A percentile compares a stretch with the other conserved stretches of the same genome.
phyloP scores from a whole-genome alignment of 768 basidiomycete species.

The Lactarius tabidus region DNA sequence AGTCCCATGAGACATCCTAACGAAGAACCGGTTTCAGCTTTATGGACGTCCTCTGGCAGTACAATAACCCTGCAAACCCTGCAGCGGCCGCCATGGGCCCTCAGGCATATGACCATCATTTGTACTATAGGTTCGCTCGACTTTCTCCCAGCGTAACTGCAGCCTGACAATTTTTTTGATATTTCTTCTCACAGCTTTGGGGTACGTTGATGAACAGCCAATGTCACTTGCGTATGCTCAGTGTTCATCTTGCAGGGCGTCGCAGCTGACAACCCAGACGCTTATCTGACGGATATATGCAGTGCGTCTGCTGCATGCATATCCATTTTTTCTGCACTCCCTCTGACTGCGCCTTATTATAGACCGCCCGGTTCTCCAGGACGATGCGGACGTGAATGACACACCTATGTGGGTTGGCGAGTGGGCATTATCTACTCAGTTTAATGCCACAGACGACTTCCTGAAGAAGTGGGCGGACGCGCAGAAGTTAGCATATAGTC shows the following conservation, averaged over 20 bases:
- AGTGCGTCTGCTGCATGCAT: constrained; percentile 42
- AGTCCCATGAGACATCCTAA: background rate
- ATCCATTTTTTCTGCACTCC: background rate
- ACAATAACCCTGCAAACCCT: constrained; percentile 65
- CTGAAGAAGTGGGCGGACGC: constrained; percentile 68
- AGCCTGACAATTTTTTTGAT: background rate
- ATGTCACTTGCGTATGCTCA: background rate
- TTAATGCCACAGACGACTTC: constrained; percentile 58
- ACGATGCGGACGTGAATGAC: constrained; percentile 43
- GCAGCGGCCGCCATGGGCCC: constrained; percentile 64
- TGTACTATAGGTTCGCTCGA: constrained; percentile 63
- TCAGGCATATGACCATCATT: constrained; percentile 72
- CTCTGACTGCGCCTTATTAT: background rate
- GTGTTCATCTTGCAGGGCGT: constrained; percentile 50
- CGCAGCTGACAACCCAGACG: constrained; percentile 56
- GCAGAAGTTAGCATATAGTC: constrained; percentile 61
- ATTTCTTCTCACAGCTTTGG: constrained; percentile 44
- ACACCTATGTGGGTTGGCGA: constrained; percentile 54
- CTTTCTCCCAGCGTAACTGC: background rate
- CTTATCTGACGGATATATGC: constrained; percentile 66
- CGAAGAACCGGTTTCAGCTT: constrained; percentile 45
- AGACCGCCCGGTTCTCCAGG: constrained; percentile 59
- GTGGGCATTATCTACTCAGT: constrained; percentile 63
- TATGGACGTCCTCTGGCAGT: constrained; percentile 80
- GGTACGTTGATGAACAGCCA: constrained; percentile 34